Percentiles rank a stretch among this genome's conserved stretches.
Conservation (phyloP, 2,329 filamentous ascomycete species). For the Colletotrichum siamense region DNA sequence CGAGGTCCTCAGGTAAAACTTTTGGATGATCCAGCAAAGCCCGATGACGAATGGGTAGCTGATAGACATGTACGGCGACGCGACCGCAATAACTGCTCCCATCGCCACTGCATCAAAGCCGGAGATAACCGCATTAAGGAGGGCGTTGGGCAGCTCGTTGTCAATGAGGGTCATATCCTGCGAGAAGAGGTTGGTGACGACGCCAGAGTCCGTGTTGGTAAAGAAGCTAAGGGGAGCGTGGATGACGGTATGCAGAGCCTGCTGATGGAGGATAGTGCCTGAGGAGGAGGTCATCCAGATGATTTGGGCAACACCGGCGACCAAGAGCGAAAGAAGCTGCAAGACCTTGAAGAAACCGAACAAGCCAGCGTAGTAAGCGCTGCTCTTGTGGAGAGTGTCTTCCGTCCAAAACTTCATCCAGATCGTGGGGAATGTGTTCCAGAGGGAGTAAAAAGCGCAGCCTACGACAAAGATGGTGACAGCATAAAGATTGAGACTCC, state of each 20-base stretch:
- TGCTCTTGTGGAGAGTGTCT: conserved; percentile 20
- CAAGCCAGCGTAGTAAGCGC: conserved; percentile 24
- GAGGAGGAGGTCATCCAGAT: conserved; percentile 25
- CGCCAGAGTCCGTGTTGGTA: conserved; percentile 38
- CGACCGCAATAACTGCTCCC: conserved; percentile 45
- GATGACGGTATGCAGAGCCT: conserved; percentile 26
- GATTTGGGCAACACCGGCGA: conserved; percentile 22
- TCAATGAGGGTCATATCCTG: conserved; percentile 43
- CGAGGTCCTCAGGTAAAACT: conserved; percentile 61
- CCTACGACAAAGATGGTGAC: background rate
- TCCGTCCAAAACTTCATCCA: conserved; percentile 38
- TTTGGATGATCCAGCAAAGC: conserved; percentile 53
- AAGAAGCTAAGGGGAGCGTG: conserved; percentile 42
- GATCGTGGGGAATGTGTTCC: conserved; percentile 26
- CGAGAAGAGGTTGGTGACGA: conserved; percentile 42
- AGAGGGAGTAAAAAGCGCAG: conserved; percentile 14
- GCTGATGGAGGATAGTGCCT: conserved; percentile 27
- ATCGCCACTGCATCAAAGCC: conserved; percentile 37
- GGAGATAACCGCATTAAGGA: conserved; percentile 28
- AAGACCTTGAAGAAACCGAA: conserved; percentile 22
- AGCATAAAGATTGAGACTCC: conserved; percentile 2
- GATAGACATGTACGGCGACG: conserved; percentile 45
- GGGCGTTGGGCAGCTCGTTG: conserved; percentile 32
- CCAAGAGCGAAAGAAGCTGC: conserved; percentile 21
- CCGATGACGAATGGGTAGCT: conserved; percentile 49